Conservation (phyloP, 2,329 filamentous ascomycete genomes). For the Pestalotiopsis fici region DNA sequence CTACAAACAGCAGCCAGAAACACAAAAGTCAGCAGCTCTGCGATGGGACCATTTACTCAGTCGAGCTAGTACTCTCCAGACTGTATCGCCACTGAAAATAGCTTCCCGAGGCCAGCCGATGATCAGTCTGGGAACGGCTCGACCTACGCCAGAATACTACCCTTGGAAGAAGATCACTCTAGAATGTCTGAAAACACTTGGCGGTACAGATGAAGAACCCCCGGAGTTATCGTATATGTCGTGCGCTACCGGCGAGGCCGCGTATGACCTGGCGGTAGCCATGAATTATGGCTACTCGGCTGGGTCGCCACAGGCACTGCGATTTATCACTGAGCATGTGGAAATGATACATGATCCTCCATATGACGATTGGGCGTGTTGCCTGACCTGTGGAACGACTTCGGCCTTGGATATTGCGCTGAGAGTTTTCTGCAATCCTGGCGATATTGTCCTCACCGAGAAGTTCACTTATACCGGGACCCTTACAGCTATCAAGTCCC, state of each 20-base stretch:
- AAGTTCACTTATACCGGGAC: constrained; percentile 51
- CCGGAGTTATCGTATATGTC: neutral
- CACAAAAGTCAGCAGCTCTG: neutral
- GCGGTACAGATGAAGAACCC: neutral
- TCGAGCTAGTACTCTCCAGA: neutral
- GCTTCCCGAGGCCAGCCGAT: neutral
- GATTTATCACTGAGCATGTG: constrained; percentile 75
- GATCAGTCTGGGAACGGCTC: constrained; percentile 7
- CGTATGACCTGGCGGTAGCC: constrained; percentile 39
- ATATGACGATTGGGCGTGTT: constrained; percentile 73
- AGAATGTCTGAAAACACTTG: neutral
- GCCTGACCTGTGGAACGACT: constrained; percentile 67
- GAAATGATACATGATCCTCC: constrained; percentile 74
- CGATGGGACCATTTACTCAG: neutral
- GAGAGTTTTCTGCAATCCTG: constrained; percentile 62
- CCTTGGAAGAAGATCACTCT: neutral
- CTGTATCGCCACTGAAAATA: neutral
- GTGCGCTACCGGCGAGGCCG: neutral
- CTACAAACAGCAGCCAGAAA: neutral
- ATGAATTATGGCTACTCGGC: constrained; percentile 76
- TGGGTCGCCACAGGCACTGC: constrained; percentile 69
- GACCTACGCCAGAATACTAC: constrained; percentile 8
- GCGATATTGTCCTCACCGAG: constrained; percentile 70
- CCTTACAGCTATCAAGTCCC: constrained; percentile 63
- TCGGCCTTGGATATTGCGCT: constrained; percentile 67